Conservation (phyloP, 2,329 filamentous ascomycete species). For the Aspergillus sp. region DNA sequence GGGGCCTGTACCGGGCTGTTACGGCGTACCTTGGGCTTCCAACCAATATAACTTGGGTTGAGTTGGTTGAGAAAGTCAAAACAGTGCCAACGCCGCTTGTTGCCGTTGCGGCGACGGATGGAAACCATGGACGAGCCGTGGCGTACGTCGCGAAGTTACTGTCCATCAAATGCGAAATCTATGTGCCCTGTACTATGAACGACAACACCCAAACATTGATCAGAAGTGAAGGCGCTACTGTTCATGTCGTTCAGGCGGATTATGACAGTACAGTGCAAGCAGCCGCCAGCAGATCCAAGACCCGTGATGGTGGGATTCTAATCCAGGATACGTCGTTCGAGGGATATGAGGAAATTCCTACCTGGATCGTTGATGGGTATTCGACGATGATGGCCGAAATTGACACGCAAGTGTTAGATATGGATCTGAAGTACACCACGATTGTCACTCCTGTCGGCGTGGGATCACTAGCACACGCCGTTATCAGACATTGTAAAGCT, state of each 20-base stretch:
- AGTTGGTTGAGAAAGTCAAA: conserved; percentile 32
- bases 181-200: conserved; percentile 55
- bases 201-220: conserved; percentile 49
- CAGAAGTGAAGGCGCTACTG: conserved; percentile 52
- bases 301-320: conserved; percentile 42
- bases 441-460: conserved; percentile 63
- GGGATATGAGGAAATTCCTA: conserved; percentile 58
- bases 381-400: conserved; percentile 62
- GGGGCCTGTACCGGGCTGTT: conserved; percentile 58
- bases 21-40: conserved; percentile 38
- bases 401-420: conserved; percentile 50
- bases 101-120: conserved; percentile 61
- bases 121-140: conserved; percentile 68
- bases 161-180: conserved; percentile 49
- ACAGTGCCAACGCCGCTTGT: conserved; percentile 24
- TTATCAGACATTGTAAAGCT: conserved; percentile 56
- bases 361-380: conserved; percentile 73
- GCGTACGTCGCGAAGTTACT: conserved; percentile 59
- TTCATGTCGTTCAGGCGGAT: conserved; percentile 47
- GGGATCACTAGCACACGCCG: conserved; percentile 64
- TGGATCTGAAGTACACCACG: conserved; percentile 37
- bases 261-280: conserved; percentile 57
- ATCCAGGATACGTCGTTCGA: conserved; percentile 62
- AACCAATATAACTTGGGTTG: conserved; percentile 35
- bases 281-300: conserved; percentile 37